Percentiles rank a stretch among this genome's conserved stretches.
phyloP scores from a whole-genome alignment of 768 basidiomycete genomes.

The Boletus rubropictus region DNA sequence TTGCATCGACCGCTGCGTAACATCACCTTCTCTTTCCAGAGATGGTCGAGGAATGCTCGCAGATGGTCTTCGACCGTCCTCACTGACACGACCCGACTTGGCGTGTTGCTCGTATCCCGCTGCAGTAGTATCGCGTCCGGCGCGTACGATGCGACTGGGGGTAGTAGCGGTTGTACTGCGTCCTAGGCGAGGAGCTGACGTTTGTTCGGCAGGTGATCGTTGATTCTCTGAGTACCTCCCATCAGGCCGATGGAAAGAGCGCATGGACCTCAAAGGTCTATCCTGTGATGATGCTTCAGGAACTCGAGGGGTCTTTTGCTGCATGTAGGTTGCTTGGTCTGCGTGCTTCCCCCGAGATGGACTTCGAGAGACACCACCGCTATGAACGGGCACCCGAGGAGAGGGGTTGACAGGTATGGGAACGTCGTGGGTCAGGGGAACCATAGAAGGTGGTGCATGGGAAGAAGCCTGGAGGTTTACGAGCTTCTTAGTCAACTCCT shows the following conservation, averaged over 20 bases:
- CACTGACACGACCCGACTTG: constrained; percentile 23
- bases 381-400: constrained; percentile 8
- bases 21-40: constrained; percentile 20
- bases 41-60: constrained; percentile 18
- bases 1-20: constrained; percentile 22
- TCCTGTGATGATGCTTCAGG: constrained; percentile 19
- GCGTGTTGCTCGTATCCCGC: constrained; percentile 15
- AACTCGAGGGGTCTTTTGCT: constrained; percentile 19
- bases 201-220: constrained; percentile 30
- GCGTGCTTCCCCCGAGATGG: constrained; percentile 17
- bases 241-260: constrained; percentile 57
- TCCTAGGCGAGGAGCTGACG: constrained; percentile 27
- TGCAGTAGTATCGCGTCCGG: constrained; percentile 13
- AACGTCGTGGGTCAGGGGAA: constrained; percentile 8
- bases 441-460: constrained; percentile 11
- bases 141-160: constrained; percentile 10
- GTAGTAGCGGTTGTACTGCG: constrained; percentile 33
- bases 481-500: constrained; percentile 57
- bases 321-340: constrained; percentile 12
- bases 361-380: constrained; percentile 17
- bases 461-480: constrained; percentile 41
- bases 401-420: constrained; percentile 7
- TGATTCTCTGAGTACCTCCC: constrained; percentile 32
- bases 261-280: constrained; percentile 40
- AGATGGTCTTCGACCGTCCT: constrained; percentile 23